Evolutionary conservation across 257 asterid genomes (phyloP), one percentile per base, ranked within the genome.

Genomic region (Solanum piurae): DNA sequence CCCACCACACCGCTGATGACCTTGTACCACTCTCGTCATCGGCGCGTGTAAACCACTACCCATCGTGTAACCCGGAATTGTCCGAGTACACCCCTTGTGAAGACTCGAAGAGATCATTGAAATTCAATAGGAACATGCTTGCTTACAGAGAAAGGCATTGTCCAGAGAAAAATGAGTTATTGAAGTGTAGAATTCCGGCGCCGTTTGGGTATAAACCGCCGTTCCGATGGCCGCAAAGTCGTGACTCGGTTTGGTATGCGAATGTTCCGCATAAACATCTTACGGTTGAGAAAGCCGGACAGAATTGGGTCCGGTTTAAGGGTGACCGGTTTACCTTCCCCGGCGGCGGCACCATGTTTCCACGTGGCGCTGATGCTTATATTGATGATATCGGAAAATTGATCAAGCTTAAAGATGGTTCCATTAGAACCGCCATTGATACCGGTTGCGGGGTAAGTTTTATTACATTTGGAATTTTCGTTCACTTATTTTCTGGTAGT

Each of bases 331-430:
- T 97, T 89, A 92, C 86, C 3, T 97, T 97, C 86, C 99, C 99
- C 33, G 98, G 99, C 55, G 99, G 99, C 16, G 98, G 99, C 12
- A 95, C 99, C 77, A 97, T 95, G 98, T 97, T 97, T 62, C 98
- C 98, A 83, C 98, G 98, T 68, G 99, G 99, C 76, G 99, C 98
- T 9, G 92, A 91, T 49, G 97, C 98, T 11, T 97, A 97, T 87
- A 97, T 97, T 13, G 96, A 94, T 69, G 98, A 97, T 80, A 94
- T 97, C 90, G 98, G 96, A 12, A 94, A 91, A 36, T 62, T 95
- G 87, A 93, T 97, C 83, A 91, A 94, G 87, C 97, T 95, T 49
- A n/a, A 64, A 4, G 94, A 92, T 68, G 99, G 99, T 34, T 90
- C 95, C 2, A 84, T 95, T 25, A 88, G 99, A 90, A 95, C 99